Evolutionary conservation across 1,284 basidiomycete genomes (phyloP), one percentile per base, ranked within the genome.

Genomic region (Stygiomarasmius scandens): DNA sequence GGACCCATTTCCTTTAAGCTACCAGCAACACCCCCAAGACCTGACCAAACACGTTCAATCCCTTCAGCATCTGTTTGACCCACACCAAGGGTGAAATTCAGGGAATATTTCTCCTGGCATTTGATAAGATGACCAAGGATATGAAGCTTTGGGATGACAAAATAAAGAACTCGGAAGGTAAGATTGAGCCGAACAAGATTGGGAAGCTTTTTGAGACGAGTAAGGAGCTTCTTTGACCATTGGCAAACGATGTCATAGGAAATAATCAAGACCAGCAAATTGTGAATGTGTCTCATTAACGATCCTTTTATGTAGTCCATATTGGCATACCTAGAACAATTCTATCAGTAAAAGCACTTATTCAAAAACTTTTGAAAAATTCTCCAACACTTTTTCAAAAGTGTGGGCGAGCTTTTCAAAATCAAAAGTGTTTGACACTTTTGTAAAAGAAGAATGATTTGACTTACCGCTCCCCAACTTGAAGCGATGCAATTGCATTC

Each of bases 51-150:
- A 1, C 63, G 50, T 49, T 70, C 67, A 3, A 69, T 62, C 0
- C 64, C 69, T 54, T 72, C 69, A 0, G 68, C 68, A 49, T 69
- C 64, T 4, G 63, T 69, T 22, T 58, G 44, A 1, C 64, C 68
- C 10, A 57, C 61, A 1, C 66, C 68, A 2, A 9, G 22, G 2
- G 38, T 52, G 54, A 59, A 65, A 19, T 63, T 69, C 14, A 72
- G 61, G 0, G 66, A 69, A 43, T 36, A 71, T 1, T 32, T n/a
- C 0, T 58, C 38, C 61, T 63, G 64, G 47, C 69, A 71, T 0
- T 45, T 16, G 1, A 49, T 44, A 2, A 63, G 58, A 49, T 71
- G 70, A 3, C 60, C 62, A 2, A 55, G 58, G 2, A 63, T 59
- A 49, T 71, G 69, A 43, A 69, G 64, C 23, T 71, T 71, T 0